These are phyloP conservation scores for Geotrichum ghanense DNA, from an alignment of 805 yeast genomes.

Conservation along the genomic window DNA sequence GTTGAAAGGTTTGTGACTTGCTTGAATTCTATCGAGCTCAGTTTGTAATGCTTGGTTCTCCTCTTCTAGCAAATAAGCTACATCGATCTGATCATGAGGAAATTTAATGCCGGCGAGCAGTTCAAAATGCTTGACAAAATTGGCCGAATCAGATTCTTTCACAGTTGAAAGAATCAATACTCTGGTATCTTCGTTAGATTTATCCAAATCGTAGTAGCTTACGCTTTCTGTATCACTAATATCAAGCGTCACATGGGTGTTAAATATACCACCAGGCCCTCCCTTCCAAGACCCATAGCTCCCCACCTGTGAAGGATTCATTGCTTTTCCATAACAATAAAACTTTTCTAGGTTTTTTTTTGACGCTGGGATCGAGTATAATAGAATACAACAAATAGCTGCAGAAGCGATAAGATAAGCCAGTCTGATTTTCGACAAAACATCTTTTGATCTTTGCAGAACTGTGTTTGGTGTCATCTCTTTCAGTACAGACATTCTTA, in stretches of 20 bases:
- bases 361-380: constrained; percentile 8
- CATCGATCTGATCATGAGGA: constrained; percentile 66
- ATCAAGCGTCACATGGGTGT: constrained; percentile 11
- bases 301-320: constrained; percentile 15
- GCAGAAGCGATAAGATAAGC: background rate
- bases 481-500: background rate
- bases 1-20: constrained; percentile 50
- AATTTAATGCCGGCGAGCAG: constrained; percentile 80
- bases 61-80: constrained; percentile 61
- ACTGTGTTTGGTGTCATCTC: background rate
- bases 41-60: constrained; percentile 60
- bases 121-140: constrained; percentile 71
- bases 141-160: constrained; percentile 61
- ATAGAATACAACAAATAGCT: constrained; percentile 3
- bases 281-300: constrained; percentile 12
- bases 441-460: background rate
- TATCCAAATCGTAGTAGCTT: constrained; percentile 11
- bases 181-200: constrained; percentile 37
- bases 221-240: constrained; percentile 8
- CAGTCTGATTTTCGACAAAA: background rate
- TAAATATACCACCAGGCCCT: constrained; percentile 14
- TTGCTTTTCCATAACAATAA: constrained; percentile 17
- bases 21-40: constrained; percentile 65
- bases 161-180: constrained; percentile 64
- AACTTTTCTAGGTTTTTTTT: constrained; percentile 8